Evolutionary conservation across 345 rosid genomes (phyloP), one percentile per base, ranked within the genome.

Genomic region (Bruguiera gymnorhiza): DNA sequence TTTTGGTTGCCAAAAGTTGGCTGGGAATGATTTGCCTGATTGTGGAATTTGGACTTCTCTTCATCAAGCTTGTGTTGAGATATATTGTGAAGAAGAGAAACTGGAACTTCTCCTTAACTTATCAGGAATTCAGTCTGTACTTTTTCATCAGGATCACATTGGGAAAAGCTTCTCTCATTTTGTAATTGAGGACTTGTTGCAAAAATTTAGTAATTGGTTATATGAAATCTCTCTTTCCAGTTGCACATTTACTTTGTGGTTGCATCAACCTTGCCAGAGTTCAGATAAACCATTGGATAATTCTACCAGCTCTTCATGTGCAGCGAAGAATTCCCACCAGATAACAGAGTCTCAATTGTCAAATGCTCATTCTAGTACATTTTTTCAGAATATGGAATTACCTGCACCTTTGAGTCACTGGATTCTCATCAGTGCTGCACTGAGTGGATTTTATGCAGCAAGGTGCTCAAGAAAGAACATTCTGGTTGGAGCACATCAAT

Each of bases 141-240:
- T 91, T 73, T 73, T 88, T 79, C 84, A 72, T 66, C 81, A 69
- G 76, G 84, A 76, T 72, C 73, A 76, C 66, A 61, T 73, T 37
- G 83, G 82, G 78, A 80, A 81, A 73, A 73, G 68, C 73, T 74
- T 75, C 76, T 84, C 83, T 79, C 76, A 78, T 66, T 73, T 77
- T 71, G 77, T 70, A 29, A 37, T 73, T 70, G 78, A 74, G 76
- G 71, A 78, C 66, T 60, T 83, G 63, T 64, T 75, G 74, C 75
- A 80, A 54, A 77, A 73, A 64, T 73, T 91, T 81, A 78, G 82
- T 73, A 72, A 76, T 75, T 83, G 85, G 80, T 79, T 87, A 69
- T 81, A 80, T 77, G 95, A 87, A 77, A 75, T 84, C 61, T 83
- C 79, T 70, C 83, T 91, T 72, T 83, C 98, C 64, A 82, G 78